Base-by-base conservation (phyloP, 805 yeast genomes). In the Wickerhamomyces kurtzmanii region DNA sequence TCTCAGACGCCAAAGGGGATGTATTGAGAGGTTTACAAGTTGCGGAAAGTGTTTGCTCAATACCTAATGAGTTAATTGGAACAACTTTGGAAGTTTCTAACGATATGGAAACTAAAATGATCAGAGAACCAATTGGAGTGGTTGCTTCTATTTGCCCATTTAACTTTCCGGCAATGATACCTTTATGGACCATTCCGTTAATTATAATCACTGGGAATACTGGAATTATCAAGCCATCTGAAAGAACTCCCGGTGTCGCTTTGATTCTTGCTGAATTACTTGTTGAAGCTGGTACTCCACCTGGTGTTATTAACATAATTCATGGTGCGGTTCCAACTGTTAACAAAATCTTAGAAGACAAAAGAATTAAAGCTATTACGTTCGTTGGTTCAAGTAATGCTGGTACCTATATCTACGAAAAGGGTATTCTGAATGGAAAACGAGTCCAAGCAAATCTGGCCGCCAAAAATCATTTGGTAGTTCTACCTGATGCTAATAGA, bases 81-180 rank as follows among this genome's bases (percentile, higher is more conserved):
- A 60, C 62, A 24, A 60, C 70, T 15, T 62, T 79, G 32, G 85
- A 76, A 45, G 86, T 78, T 12, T 68, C 84, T 18, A 59, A 65
- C 12, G 81, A 76, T 42, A 78, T 78, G 86, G 85, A 78, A 49
- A 79, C 87, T 17, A 65, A 75, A 42, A 75, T 75, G 81, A 39
- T 51, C 46, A 68, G 86, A 38, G 79, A 72, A 47, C 84, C 84
- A 10, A 51, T 77, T 31, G 87, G 87, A 12, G 84, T 78, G 4
- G 67, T 78, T 35, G 84, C 76, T 6, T 79, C 85, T n/a, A 79
- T 78, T 40, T 76, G 84, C 40, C 87, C 87, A 4, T 78, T 78
- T 59, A 78, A 78, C 53, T 78, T 78, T 68, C 87, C 87, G 7
- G 87, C 87, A 20, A 78, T 78, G 87, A 81, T 78, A 38, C 71